phyloP scores from a whole-genome alignment of 2,329 filamentous ascomycete species.

The Arthrobotrys iridis region DNA sequence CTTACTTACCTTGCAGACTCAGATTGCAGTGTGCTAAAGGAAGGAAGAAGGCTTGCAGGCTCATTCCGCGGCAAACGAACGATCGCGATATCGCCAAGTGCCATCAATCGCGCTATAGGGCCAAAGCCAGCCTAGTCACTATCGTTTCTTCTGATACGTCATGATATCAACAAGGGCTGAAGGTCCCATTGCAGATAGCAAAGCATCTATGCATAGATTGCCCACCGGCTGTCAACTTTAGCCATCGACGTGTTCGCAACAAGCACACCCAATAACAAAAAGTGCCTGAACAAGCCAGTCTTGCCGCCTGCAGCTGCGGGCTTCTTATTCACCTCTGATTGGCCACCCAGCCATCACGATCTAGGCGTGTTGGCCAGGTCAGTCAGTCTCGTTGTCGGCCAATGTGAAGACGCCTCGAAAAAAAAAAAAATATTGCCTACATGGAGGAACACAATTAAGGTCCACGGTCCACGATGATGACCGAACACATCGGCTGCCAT shows the following conservation, averaged over 20 bases:
- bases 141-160: too few relatives aligned
- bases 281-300: constrained; percentile 25
- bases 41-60: too few relatives aligned
- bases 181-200: neutral
- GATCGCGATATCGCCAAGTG: too few relatives aligned
- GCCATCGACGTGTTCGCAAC: constrained; percentile 12
- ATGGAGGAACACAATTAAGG: neutral
- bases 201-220: neutral
- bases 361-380: constrained; percentile 33
- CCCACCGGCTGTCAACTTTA: neutral
- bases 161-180: too few relatives aligned
- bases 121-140: too few relatives aligned
- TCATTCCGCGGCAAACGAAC: too few relatives aligned
- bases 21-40: too few relatives aligned
- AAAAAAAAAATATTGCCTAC: constrained; percentile 17
- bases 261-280: constrained; percentile 10
- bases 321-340: constrained; percentile 27
- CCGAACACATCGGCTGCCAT: constrained; percentile 6
- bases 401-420: constrained; percentile 34
- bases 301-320: constrained; percentile 23
- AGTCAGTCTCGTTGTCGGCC: constrained; percentile 24
- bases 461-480: neutral
- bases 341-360: constrained; percentile 19
- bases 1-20: too few relatives aligned
- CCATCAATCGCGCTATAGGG: too few relatives aligned